Percentiles rank a stretch among this genome's conserved stretches.
phyloP scores from a whole-genome alignment of 441 rosid species.

The Euphorbia corollata region DNA sequence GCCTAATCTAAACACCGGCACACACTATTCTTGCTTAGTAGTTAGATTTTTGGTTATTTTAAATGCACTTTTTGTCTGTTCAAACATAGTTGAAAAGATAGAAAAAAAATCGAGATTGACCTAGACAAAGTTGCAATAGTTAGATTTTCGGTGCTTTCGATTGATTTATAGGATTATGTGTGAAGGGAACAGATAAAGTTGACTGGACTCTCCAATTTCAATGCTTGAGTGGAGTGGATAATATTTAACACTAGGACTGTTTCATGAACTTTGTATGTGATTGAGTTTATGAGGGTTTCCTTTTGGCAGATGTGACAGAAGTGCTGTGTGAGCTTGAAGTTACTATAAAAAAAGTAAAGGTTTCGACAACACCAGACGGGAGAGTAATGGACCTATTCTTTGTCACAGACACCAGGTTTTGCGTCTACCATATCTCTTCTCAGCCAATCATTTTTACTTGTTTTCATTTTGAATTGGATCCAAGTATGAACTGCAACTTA shows the following conservation, averaged over 20 bases:
- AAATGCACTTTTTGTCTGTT: background rate
- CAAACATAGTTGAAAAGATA: background rate
- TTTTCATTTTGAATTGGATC: background rate
- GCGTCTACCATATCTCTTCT: slow-evolving; percentile 16
- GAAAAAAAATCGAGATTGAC: background rate
- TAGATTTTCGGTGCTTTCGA: no score
- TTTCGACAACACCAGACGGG: slow-evolving; percentile 91
- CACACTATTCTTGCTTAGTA: background rate
- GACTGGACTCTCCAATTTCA: no score
- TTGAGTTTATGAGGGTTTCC: slow-evolving; percentile 11
- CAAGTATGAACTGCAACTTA: background rate
- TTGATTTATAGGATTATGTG: no score
- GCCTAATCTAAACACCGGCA: background rate
- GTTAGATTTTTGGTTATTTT: background rate
- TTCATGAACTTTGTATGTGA: background rate
- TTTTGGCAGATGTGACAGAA: slow-evolving; percentile 60
- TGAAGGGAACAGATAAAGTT: no score
- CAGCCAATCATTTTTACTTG: background rate
- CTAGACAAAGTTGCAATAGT: no score
- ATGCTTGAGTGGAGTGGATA: no score
- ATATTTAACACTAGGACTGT: slow-evolving; percentile 11
- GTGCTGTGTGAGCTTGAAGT: slow-evolving; percentile 82
- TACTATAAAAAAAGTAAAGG: slow-evolving; percentile 75
- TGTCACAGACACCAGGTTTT: slow-evolving; percentile 77
- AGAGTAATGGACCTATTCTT: slow-evolving; percentile 88